A percentile compares a stretch with the other conserved stretches of the same genome.
Conservation (phyloP, 805 yeast species). For the Starmerella apis region DNA sequence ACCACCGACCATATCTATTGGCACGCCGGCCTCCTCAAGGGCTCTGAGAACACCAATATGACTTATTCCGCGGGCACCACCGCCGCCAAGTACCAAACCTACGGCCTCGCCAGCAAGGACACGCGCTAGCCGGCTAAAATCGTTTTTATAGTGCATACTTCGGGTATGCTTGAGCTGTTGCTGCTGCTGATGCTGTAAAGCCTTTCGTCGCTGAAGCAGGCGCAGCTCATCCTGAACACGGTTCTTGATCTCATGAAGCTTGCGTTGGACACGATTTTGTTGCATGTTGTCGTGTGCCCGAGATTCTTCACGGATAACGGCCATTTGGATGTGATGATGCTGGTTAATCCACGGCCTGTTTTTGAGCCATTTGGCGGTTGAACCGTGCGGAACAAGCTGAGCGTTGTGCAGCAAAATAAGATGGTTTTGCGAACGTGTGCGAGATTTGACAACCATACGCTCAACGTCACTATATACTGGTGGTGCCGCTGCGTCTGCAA, state of each 20-base stretch:
- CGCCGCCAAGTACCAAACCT: slow-evolving; percentile 92
- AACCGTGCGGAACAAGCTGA: slow-evolving; percentile 70
- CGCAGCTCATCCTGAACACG: slow-evolving; percentile 25
- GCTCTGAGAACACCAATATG: slow-evolving; percentile 90
- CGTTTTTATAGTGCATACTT: slow-evolving; percentile 55
- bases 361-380: slow-evolving; percentile 75
- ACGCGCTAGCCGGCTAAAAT: slow-evolving; percentile 81
- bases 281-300: neutral
- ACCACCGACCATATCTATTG: slow-evolving; percentile 89
- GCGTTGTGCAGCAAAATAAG: slow-evolving; percentile 76
- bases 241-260: slow-evolving; percentile 22
- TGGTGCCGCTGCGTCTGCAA: slow-evolving; percentile 71
- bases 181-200: slow-evolving; percentile 12
- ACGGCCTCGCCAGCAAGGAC: slow-evolving; percentile 85
- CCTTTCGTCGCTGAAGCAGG: slow-evolving; percentile 23
- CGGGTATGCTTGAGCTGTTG: slow-evolving; percentile 26
- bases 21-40: slow-evolving; percentile 82
- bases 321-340: slow-evolving; percentile 84
- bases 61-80: slow-evolving; percentile 91
- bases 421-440: slow-evolving; percentile 80
- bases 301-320: slow-evolving; percentile 18
- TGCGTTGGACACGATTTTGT: slow-evolving; percentile 15
- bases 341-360: slow-evolving; percentile 82
- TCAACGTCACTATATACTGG: slow-evolving; percentile 82
- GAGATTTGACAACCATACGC: slow-evolving; percentile 56